Evolutionary conservation across 345 rosid species (phyloP), one percentile per base, ranked within the genome.

Genomic region (Linum lewisii): DNA sequence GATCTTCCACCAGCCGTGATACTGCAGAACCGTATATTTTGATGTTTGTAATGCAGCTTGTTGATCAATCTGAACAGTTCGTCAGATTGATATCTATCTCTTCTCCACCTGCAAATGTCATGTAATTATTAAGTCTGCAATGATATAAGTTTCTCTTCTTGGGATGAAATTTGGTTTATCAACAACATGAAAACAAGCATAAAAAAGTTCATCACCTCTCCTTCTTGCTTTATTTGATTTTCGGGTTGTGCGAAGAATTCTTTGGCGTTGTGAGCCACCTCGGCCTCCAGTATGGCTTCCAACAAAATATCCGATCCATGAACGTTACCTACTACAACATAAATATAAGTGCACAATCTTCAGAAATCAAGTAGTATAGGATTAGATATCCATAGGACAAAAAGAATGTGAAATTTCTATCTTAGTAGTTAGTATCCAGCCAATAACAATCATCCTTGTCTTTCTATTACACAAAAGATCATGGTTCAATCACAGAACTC

Each of bases 211-310:
- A 22, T 20, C 22, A 54, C 57, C 42, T 57, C 32, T 60, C 47
- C 57, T 63, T 54, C 73, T 32, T 21, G 7, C 45, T 64, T 69
- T 51, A 73, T 71, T 65, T 76, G 79, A 73, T 82, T 78, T 61
- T 79, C 75, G 22, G 86, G 85, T 67, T 70, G 80, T 50, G 85
- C 77, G 54, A 84, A 87, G 69, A 81, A 84, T 29, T 66, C 73
- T 69, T 81, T 87, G 7, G 93, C 88, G 7, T 76, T 81, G 45
- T 54, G 69, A 23, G 87, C 89, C 26, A 79, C 86, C 66, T 85
- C 86, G 1, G 93, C 81, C 75, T 85, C 93, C 57, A 83, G 66
- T 56, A 83, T 66, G 11, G 93, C 89, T 64, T 83, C 89, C 63
- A 85, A 20, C 73, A 83, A 65, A 54, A 85, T 60, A 60, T 83